phyloP scores from a whole-genome alignment of 345 rosid genomes.

The Hibiscus syriacus region DNA sequence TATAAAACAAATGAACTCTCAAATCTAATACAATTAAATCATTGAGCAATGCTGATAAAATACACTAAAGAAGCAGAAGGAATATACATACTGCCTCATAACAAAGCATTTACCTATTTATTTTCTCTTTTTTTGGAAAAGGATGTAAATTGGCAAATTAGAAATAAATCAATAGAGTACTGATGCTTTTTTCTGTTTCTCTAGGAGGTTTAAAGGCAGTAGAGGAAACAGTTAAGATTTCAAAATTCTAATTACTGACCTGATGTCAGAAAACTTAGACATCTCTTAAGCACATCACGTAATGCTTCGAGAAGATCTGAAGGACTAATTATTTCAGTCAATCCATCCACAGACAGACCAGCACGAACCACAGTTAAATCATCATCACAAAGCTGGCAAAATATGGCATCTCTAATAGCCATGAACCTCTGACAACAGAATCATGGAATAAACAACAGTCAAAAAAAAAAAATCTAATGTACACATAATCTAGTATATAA shows the following conservation, averaged over 20 bases:
- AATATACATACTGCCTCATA: background rate
- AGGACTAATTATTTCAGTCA: constrained; percentile 42
- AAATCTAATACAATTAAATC: background rate
- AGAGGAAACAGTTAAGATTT: background rate
- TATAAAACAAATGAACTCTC: background rate
- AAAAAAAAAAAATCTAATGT: background rate
- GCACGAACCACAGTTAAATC: constrained; percentile 74
- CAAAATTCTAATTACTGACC: constrained; percentile 33
- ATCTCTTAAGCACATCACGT: constrained; percentile 43
- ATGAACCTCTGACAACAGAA: constrained; percentile 47
- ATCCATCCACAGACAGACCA: constrained; percentile 56
- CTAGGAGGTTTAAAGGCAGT: background rate
- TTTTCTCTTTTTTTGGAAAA: background rate
- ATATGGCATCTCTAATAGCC: constrained; percentile 55
- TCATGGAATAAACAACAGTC: background rate
- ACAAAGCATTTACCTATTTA: background rate
- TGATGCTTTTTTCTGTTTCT: background rate
- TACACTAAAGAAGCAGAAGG: background rate
- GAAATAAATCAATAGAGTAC: background rate
- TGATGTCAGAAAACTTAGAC: constrained; percentile 37
- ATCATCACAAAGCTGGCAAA: constrained; percentile 69
- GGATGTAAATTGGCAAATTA: background rate
- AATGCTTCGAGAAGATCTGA: constrained; percentile 54
- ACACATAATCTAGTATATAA: background rate
- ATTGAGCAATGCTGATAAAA: background rate